A percentile compares a stretch with the other conserved stretches of the same genome.
phyloP scores from a whole-genome alignment of 768 basidiomycete genomes.

The Dacryopinax spathularia region DNA sequence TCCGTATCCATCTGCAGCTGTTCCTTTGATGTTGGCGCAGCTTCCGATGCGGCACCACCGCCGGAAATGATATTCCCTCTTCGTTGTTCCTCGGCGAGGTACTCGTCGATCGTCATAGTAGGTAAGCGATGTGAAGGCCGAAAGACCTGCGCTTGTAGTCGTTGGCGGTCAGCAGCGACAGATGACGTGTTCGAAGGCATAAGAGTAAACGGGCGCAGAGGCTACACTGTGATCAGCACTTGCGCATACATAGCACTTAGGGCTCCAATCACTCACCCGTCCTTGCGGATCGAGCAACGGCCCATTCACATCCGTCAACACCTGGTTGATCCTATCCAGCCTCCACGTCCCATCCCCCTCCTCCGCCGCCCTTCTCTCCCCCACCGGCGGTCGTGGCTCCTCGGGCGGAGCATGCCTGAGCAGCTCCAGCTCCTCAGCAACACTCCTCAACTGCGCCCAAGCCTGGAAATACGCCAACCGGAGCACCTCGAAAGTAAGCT shows the following conservation, averaged over 20 bases:
- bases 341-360: slow-evolving; percentile 52
- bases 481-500: slow-evolving; percentile 53
- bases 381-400: slow-evolving; percentile 26
- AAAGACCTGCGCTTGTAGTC: slow-evolving; percentile 70
- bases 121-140: slow-evolving; percentile 70
- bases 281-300: slow-evolving; percentile 61
- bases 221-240: slow-evolving; percentile 32
- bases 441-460: slow-evolving; percentile 47
- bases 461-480: slow-evolving; percentile 60
- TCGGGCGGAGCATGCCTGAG: slow-evolving; percentile 41
- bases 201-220: slow-evolving; percentile 84
- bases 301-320: slow-evolving; percentile 35
- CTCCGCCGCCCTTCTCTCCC: slow-evolving; percentile 23
- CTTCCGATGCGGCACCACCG: slow-evolving; percentile 61
- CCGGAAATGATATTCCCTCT: slow-evolving; percentile 78
- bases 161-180: slow-evolving; percentile 42
- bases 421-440: slow-evolving; percentile 59
- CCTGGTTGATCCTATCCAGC: slow-evolving; percentile 37
- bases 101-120: slow-evolving; percentile 93
- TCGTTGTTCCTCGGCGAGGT: slow-evolving; percentile 68
- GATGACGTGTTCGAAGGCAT: slow-evolving; percentile 46
- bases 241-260: no score
- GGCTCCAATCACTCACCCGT: slow-evolving; percentile 38
- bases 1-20: slow-evolving; percentile 67
- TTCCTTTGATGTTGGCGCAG: slow-evolving; percentile 57